Base-by-base conservation (phyloP, 2,329 filamentous ascomycete species). In the Aspergillus oerlinghausenensis region DNA sequence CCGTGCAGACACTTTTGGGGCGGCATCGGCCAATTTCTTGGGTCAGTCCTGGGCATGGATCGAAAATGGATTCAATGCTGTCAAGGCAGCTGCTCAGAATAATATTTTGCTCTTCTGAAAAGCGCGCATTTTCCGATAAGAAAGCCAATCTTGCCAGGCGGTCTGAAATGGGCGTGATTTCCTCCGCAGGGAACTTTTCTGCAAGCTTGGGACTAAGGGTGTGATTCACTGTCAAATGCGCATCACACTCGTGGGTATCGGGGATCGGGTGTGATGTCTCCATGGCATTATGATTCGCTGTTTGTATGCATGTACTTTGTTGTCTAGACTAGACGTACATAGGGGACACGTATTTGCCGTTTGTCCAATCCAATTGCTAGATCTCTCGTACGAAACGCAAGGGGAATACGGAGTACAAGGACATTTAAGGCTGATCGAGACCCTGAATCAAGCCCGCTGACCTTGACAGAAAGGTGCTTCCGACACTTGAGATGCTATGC, bases 51-150 rank as follows among this genome's bases (percentile, higher is more conserved):
- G 61, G 60, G 4, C 61, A 63, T 14, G 65, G 64, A 49, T 71
- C 65, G 5, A 70, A 58, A 26, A 70, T 59, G 5, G 59, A 54
- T 52, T 78, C 75, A 29, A 77, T 71, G 45, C 65, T 68, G 47
- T 75, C 72, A 25, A 77, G 69, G 51, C 74, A 69, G 19, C 65
- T 62, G 47, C 75, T 69, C 10, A 77, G 65, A 14, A 64, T 61
- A 11, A 63, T 64, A 14, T 71, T 61, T 17, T 68, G 66, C n/a
- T 59, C 56, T 60, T 67, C 63, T 40, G 67, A 62, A 2, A 71
- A 56, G 28, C 55, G 54, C n/a, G 57, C 57, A 40, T 68, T 60
- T 29, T 65, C 60, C 19, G 67, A 66, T n/a, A 67, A 63, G 25
- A 60, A 58, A 2, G 71, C 69, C 14, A 77, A 60, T 51, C 69